A percentile compares a stretch with the other conserved stretches of the same genome.
Evolutionary conservation across 371 early-diverging fungal genomes (phyloP).

Genomic region (Mortierella sp.): DNA sequence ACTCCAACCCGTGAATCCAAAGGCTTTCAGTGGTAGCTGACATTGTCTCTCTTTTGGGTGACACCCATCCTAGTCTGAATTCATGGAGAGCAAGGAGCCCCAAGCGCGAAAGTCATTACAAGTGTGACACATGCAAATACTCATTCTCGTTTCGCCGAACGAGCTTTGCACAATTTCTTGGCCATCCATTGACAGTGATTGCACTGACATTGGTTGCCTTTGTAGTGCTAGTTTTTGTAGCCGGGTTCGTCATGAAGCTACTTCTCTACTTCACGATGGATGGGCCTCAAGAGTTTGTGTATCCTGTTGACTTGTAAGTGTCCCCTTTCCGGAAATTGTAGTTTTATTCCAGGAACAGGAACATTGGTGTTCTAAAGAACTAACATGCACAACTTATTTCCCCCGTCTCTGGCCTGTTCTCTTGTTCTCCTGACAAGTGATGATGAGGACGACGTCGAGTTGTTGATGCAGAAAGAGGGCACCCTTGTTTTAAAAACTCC

Average conservation of each 20-base stretch:
- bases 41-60: too few species aligned
- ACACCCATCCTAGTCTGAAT: too few species aligned
- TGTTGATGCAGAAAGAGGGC: constrained; percentile 18
- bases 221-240: constrained; percentile 34
- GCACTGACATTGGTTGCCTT: constrained; percentile 40
- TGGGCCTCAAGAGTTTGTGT: constrained; percentile 39
- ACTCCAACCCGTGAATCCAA: too few species aligned
- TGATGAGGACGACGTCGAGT: constrained; percentile 18
- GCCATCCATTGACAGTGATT: constrained; percentile 47
- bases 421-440: constrained; percentile 18
- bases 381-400: too few species aligned
- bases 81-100: constrained; percentile 47
- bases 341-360: too few species aligned
- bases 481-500: constrained; percentile 41
- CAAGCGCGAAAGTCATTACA: constrained; percentile 48
- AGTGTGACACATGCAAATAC: constrained; percentile 53
- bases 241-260: constrained; percentile 52
- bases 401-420: too few species aligned
- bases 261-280: constrained; percentile 44
- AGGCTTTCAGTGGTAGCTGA: too few species aligned
- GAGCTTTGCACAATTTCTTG: constrained; percentile 45
- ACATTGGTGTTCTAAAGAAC: too few species aligned
- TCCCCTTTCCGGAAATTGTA: too few species aligned
- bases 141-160: constrained; percentile 50
- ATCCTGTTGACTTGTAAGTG: constrained; percentile 45